Evolutionary conservation across 1,139 yeast species (phyloP).

Genomic region (Candida sp.): DNA sequence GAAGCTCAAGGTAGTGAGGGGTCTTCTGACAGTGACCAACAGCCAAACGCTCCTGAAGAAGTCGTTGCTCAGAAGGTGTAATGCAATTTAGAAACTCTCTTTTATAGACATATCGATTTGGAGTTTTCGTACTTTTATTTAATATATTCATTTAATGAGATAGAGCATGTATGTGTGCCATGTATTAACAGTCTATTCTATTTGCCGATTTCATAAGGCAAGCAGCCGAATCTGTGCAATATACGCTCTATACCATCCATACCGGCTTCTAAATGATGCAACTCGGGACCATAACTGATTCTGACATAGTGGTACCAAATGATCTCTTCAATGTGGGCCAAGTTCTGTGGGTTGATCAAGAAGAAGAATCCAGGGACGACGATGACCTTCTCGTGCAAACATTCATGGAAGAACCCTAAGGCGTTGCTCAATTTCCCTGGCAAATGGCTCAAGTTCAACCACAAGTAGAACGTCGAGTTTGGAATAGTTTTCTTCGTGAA

Average conservation of each 20-base stretch:
- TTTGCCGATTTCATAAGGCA: constrained; percentile 18
- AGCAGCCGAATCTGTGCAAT: constrained; percentile 47
- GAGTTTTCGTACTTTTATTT: neutral
- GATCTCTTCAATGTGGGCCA: constrained; percentile 62
- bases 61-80: constrained; percentile 13
- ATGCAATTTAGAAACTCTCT: no score
- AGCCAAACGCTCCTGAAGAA: constrained; percentile 1
- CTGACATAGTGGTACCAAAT: constrained; percentile 70
- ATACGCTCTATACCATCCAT: constrained; percentile 72
- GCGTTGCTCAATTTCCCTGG: constrained; percentile 66
- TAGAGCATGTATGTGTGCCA: neutral
- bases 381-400: constrained; percentile 65
- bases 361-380: constrained; percentile 74
- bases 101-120: neutral
- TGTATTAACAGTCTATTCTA: neutral
- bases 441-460: constrained; percentile 63
- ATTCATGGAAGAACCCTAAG: constrained; percentile 71
- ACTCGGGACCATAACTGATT: constrained; percentile 68
- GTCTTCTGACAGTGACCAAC: no score
- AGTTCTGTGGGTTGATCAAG: constrained; percentile 66
- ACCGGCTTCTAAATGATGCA: constrained; percentile 56
- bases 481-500: constrained; percentile 54
- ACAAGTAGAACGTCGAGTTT: constrained; percentile 66
- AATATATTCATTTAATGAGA: neutral
- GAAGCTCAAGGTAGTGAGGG: neutral